Base-by-base conservation (phyloP, 352 stramenopile genomes). In the Blastocystis sp. region DNA sequence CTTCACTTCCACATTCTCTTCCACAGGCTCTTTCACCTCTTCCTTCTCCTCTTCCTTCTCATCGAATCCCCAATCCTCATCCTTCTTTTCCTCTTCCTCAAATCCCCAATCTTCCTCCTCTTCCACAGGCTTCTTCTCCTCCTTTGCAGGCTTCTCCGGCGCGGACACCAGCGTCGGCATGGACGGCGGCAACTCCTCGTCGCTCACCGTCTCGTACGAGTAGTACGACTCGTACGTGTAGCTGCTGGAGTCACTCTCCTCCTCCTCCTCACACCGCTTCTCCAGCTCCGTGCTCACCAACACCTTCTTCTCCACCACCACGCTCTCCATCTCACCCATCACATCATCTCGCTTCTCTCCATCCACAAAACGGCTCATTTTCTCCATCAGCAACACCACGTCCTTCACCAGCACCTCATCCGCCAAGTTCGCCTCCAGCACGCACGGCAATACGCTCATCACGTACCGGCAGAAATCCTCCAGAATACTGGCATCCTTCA, bases 161-260 rank as follows among this genome's bases (percentile, higher is more conserved):
- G 28, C 28, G 28, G 28, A 34, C 28, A 34, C 28, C 28, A 34
- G 28, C 28, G 28, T 34, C 0, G 28, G 28, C 28, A 34, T 34
- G 28, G 28, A 34, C 28, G 28, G 28, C 28, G 28, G 28, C 0
- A 34, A 34, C 28, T 34, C 28, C 28, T 34, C 28, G 28, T 34
- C 28, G 28, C 28, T 34, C 28, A 34, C 28, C n/a, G n/a, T 64
- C 45, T 81, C 71, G 43, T 81, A 81, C 3, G 71, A 81, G 40
- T 81, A 81, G 43, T 81, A 81, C 21, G 71, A 81, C 52, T 81
- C 71, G 43, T 81, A 81, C 17, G 40, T 53, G 66, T 81, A 81
- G 28, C 66, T 38, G 21, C 41, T 64, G 48, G 43, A 45, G n/a
- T 81, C 43, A 14, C 23, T 60, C 64, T 71, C 28, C 53, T 61